A percentile compares a stretch with the other conserved stretches of the same genome.
These are phyloP conservation scores for Cajanus cajan DNA, from an alignment of 306 rosid genomes.

Conservation along the genomic window DNA sequence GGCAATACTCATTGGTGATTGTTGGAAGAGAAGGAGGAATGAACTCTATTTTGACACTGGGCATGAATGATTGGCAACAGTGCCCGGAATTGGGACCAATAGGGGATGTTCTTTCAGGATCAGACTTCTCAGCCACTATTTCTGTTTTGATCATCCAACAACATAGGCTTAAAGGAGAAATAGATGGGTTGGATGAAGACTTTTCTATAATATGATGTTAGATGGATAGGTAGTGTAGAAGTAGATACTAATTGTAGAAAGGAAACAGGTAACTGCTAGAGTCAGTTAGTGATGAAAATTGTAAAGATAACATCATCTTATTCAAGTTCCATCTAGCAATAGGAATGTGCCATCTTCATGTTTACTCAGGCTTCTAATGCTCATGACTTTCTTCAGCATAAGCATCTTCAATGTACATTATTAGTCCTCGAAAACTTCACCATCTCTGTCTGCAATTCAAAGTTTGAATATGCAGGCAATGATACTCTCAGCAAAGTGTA, in stretches of 20 bases:
- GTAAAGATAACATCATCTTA: not conserved
- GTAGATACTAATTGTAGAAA: slow-evolving; percentile 27
- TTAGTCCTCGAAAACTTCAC: not conserved
- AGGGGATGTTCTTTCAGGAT: slow-evolving; percentile 82
- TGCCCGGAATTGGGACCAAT: slow-evolving; percentile 83
- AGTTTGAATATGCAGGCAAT: not conserved
- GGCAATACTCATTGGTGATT: slow-evolving; percentile 63
- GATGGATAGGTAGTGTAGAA: not conserved
- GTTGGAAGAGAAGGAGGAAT: slow-evolving; percentile 80
- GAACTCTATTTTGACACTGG: slow-evolving; percentile 62
- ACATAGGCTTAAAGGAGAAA: slow-evolving; percentile 63
- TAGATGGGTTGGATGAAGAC: slow-evolving; percentile 82
- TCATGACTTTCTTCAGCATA: not conserved
- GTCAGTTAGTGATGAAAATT: slow-evolving; percentile 21
- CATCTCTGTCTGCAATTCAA: not conserved
- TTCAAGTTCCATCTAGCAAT: not conserved
- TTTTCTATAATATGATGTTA: slow-evolving; percentile 59
- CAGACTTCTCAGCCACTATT: slow-evolving; percentile 54
- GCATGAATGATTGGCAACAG: slow-evolving; percentile 90
- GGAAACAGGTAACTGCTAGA: slow-evolving; percentile 20
- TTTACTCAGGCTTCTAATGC: not conserved
- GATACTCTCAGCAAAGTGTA: not conserved
- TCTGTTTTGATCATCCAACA: slow-evolving; percentile 84
- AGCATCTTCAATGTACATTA: not conserved
- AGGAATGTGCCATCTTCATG: not conserved